Evolutionary conservation across 805 yeast species (phyloP).

Genomic region (Komagataella pseudopastoris): DNA sequence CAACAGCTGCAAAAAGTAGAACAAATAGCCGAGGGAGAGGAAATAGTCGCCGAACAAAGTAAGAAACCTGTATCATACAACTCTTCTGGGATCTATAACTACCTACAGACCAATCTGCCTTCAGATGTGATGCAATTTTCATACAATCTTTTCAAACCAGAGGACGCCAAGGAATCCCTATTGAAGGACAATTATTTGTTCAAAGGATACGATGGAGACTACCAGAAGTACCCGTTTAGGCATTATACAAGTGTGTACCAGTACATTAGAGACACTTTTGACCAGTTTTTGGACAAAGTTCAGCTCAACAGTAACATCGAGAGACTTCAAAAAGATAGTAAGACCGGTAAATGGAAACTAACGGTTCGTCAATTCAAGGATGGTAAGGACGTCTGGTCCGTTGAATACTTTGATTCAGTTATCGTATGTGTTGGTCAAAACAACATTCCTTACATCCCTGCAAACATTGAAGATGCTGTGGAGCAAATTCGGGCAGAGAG

Average conservation of each 20-base stretch:
- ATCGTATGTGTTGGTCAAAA: not conserved
- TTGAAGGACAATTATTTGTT: not conserved
- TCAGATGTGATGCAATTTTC: not conserved
- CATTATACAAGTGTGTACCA: not conserved
- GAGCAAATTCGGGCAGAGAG: not conserved
- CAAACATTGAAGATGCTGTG: not conserved
- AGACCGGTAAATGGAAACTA: not conserved
- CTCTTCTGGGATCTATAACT: not conserved
- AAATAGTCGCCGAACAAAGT: not conserved
- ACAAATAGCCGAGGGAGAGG: not conserved
- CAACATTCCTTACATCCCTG: not conserved
- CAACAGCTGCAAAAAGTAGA: not conserved
- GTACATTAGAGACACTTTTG: not conserved
- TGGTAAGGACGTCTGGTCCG: not conserved
- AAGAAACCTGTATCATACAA: not conserved
- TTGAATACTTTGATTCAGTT: not conserved
- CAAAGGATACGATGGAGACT: not conserved
- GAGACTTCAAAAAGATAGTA: not conserved
- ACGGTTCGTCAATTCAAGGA: not conserved
- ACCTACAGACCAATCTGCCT: not conserved
- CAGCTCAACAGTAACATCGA: not conserved
- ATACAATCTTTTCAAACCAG: not conserved
- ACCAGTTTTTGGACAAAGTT: not conserved
- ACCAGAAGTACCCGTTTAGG: not conserved
- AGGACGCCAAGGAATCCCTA: not conserved